phyloP scores from a whole-genome alignment of 176 grass and related monocot species.

The Pontederia paniculata region DNA sequence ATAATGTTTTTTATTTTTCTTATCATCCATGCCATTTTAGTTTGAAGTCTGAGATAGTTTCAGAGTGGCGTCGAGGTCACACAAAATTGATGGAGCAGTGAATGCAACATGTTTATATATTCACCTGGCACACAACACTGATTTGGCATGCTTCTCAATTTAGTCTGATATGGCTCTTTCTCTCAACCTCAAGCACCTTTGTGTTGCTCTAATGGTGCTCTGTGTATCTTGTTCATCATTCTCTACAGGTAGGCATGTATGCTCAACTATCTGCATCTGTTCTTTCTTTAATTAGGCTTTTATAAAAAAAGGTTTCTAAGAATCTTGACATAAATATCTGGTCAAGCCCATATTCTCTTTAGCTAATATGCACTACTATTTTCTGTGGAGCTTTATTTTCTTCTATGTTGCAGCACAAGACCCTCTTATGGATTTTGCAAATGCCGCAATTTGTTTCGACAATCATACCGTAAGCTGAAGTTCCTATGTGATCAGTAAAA shows the following conservation, averaged over 20 bases:
- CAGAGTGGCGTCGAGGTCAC: too few relatives aligned
- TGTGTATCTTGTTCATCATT: conserved; percentile 21
- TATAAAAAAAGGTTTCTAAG: background rate
- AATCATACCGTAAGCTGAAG: conserved; percentile 24
- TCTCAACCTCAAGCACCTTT: conserved; percentile 20
- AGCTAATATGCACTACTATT: conserved; percentile 26
- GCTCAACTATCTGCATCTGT: background rate
- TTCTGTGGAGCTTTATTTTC: conserved; percentile 5
- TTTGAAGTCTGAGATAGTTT: too few relatives aligned
- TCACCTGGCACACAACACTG: background rate
- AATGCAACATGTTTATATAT: conserved; percentile 9
- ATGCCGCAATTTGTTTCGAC: conserved; percentile 78
- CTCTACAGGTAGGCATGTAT: conserved; percentile 36
- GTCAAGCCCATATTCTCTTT: background rate
- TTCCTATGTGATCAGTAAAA: background rate
- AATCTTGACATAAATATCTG: background rate
- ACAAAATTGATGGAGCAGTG: background rate
- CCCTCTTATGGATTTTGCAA: conserved; percentile 56
- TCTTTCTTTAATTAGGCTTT: too few relatives aligned
- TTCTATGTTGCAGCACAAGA: conserved; percentile 43
- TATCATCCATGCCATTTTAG: too few relatives aligned
- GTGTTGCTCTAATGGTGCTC: conserved; percentile 22
- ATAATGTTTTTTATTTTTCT: too few relatives aligned
- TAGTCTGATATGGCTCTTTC: conserved; percentile 25
- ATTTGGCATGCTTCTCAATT: background rate